Conservation (phyloP, 2,329 filamentous ascomycete genomes). For the Paraphoma chrysanthemicola region DNA sequence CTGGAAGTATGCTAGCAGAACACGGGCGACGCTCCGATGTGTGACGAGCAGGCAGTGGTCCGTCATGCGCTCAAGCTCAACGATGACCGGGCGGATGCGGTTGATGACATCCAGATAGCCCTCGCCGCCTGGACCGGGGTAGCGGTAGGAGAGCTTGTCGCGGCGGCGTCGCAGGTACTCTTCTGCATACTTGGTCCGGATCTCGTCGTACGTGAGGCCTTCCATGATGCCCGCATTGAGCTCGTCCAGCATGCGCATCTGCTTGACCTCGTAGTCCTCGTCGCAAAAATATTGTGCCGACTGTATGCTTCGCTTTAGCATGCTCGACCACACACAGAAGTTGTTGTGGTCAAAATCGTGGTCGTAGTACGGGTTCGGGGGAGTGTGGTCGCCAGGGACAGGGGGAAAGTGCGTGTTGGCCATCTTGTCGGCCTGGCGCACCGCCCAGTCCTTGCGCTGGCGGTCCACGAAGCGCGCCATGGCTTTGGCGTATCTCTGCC, state of each 20-base stretch:
- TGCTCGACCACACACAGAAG: constrained; percentile 98
- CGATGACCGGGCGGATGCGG: constrained; percentile 90
- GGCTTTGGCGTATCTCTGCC: constrained; percentile 77
- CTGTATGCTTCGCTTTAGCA: constrained; percentile 89
- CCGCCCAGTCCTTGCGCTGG: constrained; percentile 81
- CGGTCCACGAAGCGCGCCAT: constrained; percentile 84
- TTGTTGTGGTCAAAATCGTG: constrained; percentile 69
- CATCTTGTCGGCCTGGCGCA: constrained; percentile 80
- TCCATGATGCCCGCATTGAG: constrained; percentile 93
- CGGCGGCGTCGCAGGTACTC: constrained; percentile 81
- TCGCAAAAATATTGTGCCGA: constrained; percentile 92
- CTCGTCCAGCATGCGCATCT: constrained; percentile 98
- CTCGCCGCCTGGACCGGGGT: constrained; percentile 93
- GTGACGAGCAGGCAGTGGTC: constrained; percentile 93
- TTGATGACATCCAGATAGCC: constrained; percentile 98
- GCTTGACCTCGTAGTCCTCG: constrained; percentile 91
- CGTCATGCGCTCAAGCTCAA: constrained; percentile 95
- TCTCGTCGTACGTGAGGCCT: constrained; percentile 92
- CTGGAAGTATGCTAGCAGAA: constrained; percentile 96
- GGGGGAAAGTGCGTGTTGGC: constrained; percentile 86
- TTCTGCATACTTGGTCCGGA: constrained; percentile 76
- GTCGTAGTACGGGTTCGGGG: constrained; percentile 85
- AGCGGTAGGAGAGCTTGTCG: constrained; percentile 95
- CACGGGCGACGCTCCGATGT: constrained; percentile 89
- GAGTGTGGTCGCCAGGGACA: constrained; percentile 86